Evolutionary conservation across 768 basidiomycete species (phyloP).

Genomic region (Megacollybia marginata): DNA sequence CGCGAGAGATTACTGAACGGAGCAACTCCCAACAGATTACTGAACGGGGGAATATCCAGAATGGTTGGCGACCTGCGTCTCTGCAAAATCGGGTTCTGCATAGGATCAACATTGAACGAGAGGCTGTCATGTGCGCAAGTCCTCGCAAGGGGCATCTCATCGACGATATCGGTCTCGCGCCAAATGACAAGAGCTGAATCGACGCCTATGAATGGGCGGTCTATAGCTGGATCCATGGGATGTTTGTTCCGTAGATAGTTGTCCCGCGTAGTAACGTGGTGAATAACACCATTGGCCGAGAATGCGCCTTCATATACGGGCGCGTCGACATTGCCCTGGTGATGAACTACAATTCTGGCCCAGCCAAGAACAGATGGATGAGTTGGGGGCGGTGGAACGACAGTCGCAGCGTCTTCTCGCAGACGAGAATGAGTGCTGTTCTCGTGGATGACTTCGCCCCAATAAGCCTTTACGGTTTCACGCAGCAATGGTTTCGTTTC

Average conservation of each 20-base stretch:
- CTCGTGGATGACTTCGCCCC: constrained; percentile 67
- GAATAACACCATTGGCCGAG: constrained; percentile 53
- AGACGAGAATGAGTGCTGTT: constrained; percentile 9
- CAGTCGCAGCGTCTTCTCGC: not conserved
- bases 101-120: constrained; percentile 52
- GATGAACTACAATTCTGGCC: constrained; percentile 73
- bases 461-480: constrained; percentile 59
- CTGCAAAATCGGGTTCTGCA: constrained; percentile 43
- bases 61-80: constrained; percentile 25
- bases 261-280: constrained; percentile 66
- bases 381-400: constrained; percentile 7
- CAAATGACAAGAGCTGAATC: constrained; percentile 62
- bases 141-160: constrained; percentile 35
- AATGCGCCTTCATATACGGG: constrained; percentile 76
- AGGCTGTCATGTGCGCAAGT: constrained; percentile 13
- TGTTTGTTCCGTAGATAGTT: constrained; percentile 62
- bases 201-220: constrained; percentile 8
- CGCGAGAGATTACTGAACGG: too few species aligned
- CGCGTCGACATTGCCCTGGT: constrained; percentile 20
- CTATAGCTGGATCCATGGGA: constrained; percentile 32
- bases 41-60: constrained; percentile 28
- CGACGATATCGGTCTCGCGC: constrained; percentile 62
- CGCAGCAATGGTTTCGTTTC: constrained; percentile 57
- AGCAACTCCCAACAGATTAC: constrained; percentile 15
- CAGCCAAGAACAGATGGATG: constrained; percentile 55